Evolutionary conservation across 371 early-diverging fungal genomes (phyloP).

Genomic region (Funneliformis caledonium): DNA sequence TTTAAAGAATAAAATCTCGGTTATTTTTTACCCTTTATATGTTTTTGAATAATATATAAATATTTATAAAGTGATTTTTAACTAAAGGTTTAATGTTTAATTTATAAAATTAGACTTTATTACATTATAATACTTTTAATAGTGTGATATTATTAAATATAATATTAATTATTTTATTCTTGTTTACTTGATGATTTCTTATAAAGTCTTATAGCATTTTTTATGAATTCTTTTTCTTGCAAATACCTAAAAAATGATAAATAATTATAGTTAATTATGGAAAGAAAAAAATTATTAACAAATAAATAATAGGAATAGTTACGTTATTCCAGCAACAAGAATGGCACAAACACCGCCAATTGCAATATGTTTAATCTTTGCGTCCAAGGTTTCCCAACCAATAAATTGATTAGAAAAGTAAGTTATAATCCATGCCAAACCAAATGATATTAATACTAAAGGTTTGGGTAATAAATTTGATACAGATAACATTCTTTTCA

Average conservation of each 20-base stretch:
- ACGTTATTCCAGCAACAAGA: slow-evolving; percentile 50
- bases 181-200: slow-evolving; percentile 27
- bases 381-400: slow-evolving; percentile 61
- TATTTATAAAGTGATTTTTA: no score
- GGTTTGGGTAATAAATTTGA: slow-evolving; percentile 45
- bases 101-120: no score
- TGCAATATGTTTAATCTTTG: slow-evolving; percentile 61
- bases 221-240: slow-evolving; percentile 25
- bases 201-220: slow-evolving; percentile 29
- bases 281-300: neutral
- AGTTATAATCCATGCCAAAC: slow-evolving; percentile 61
- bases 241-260: slow-evolving; percentile 8
- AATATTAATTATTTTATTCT: neutral
- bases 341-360: slow-evolving; percentile 60
- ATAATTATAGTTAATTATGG: neutral
- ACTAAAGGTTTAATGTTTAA: no score
- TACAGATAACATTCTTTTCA: slow-evolving; percentile 51
- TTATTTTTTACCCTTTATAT: no score
- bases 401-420: slow-evolving; percentile 57
- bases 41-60: no score
- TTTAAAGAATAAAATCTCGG: no score
- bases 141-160: no score
- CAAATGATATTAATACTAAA: slow-evolving; percentile 53
- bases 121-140: no score
- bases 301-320: slow-evolving; percentile 41